Base-by-base conservation (phyloP, 169 alveolate genomes). In the Plasmodium gonderi region DNA sequence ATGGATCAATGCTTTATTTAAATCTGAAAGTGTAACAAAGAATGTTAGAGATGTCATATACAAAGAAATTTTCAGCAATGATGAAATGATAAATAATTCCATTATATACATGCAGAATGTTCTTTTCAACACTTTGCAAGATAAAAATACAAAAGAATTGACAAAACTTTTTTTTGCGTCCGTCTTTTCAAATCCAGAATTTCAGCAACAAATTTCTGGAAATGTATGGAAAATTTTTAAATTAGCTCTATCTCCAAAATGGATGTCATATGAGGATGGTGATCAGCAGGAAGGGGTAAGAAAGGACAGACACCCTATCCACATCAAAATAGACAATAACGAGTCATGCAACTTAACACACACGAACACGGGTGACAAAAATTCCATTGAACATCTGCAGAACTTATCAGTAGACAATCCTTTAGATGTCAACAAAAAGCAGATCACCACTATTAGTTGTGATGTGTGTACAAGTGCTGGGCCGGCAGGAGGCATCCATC, bases 181-280 rank as follows among this genome's bases (percentile, higher is more conserved):
- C 23, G 3, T 81, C 17, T 49, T 81, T 7, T 68, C 91, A 0
- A 68, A 81, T n/a, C 91, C 74, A 7, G 82, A 81, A 20, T 40
- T 81, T 23, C 91, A 81, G 54, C 65, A 68, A n/a, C 82, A 81
- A 33, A 12, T 81, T 14, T 65, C 91, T 11, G 82, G 9, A 17
- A 36, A 33, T 40, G 9, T 81, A 0, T 81, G 91, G 91, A 81
- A 81, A 23, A 68, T 81, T 23, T 20, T 81, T 0, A 81, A 81
- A 44, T 9, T 81, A 33, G 91, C 91, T 2, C 0, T 81, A 7
- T 65, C 91, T 0, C 91, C 91, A 0, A 81, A 81, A 20, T 81
- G 91, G 91, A 65, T 81, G 81, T 31, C 49, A 17, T 54, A 81
- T 51, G 80, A 81, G 20, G 91, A 69, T 44, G 42, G 40, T 0